Percentiles rank a stretch among this genome's conserved stretches.
phyloP scores from a whole-genome alignment of 2,329 filamentous ascomycete species.

The Magnaporthales sp. region DNA sequence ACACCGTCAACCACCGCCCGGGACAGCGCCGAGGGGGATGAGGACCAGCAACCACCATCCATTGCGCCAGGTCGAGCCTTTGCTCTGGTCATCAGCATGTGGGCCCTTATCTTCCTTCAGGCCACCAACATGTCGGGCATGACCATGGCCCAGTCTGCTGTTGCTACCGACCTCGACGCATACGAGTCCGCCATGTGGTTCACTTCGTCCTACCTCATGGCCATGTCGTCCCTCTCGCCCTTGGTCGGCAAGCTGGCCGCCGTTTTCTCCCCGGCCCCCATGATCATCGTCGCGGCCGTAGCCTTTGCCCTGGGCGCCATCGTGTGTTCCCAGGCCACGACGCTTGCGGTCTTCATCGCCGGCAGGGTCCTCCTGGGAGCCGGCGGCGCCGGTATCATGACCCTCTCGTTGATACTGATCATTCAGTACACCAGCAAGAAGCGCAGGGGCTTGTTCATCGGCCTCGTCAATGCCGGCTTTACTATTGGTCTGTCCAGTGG shows the following conservation, averaged over 20 bases:
- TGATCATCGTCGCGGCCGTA: conserved; percentile 53
- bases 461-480: conserved; percentile 58
- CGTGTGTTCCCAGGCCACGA: conserved; percentile 52
- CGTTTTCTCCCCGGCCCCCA: conserved; percentile 61
- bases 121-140: conserved; percentile 70
- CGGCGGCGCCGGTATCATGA: conserved; percentile 64
- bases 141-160: conserved; percentile 69
- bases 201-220: conserved; percentile 63
- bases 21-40: neutral
- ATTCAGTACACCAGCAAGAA: conserved; percentile 63
- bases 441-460: conserved; percentile 64
- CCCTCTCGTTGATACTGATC: conserved; percentile 65
- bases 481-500: conserved; percentile 22
- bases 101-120: conserved; percentile 51
- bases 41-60: conserved; percentile 7
- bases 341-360: conserved; percentile 54
- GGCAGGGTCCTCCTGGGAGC: conserved; percentile 61
- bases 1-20: neutral
- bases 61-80: conserved; percentile 25
- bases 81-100: conserved; percentile 43
- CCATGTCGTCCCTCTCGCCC: conserved; percentile 55
- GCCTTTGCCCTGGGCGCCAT: conserved; percentile 53
- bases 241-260: conserved; percentile 63
- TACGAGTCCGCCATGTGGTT: conserved; percentile 74
- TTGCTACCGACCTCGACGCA: conserved; percentile 66